Conservation (phyloP, 2,329 filamentous ascomycete genomes). For the Aspergillus fumigatiaffinis region DNA sequence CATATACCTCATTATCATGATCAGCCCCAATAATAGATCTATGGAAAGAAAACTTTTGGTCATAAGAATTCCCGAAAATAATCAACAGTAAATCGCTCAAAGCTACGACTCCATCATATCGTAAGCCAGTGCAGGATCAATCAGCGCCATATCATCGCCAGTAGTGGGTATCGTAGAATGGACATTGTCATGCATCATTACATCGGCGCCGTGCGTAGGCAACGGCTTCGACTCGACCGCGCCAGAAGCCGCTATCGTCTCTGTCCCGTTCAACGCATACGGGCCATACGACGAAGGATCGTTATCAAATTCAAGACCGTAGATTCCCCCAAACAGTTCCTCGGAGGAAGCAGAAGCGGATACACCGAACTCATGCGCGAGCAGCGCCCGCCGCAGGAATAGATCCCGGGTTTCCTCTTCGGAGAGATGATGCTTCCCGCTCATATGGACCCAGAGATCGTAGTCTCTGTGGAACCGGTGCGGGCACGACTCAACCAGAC, state of each 20-base stretch:
- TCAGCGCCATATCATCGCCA: slow-evolving; percentile 29
- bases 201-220: slow-evolving; percentile 13
- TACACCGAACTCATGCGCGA: slow-evolving; percentile 25
- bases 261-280: slow-evolving; percentile 4
- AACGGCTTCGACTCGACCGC: background rate
- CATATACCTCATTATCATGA: background rate
- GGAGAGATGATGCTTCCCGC: slow-evolving; percentile 38
- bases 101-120: slow-evolving; percentile 22
- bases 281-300: slow-evolving; percentile 15
- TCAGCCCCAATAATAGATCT: background rate
- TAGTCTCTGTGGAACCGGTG: slow-evolving; percentile 55
- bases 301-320: slow-evolving; percentile 33
- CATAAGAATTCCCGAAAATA: background rate
- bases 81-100: slow-evolving; percentile 1
- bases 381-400: slow-evolving; percentile 38
- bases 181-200: slow-evolving; percentile 25
- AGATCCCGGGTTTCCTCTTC: slow-evolving; percentile 39
- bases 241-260: background rate
- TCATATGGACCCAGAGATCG: slow-evolving; percentile 56
- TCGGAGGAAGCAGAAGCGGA: slow-evolving; percentile 7
- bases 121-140: slow-evolving; percentile 33
- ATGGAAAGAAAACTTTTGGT: background rate
- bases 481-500: slow-evolving; percentile 49
- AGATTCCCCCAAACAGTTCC: slow-evolving; percentile 31
- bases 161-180: slow-evolving; percentile 27